Percentiles rank a stretch among this genome's conserved stretches.
Conservation (phyloP, 2,329 filamentous ascomycete genomes). For the Ceratocystis alfenasii region DNA sequence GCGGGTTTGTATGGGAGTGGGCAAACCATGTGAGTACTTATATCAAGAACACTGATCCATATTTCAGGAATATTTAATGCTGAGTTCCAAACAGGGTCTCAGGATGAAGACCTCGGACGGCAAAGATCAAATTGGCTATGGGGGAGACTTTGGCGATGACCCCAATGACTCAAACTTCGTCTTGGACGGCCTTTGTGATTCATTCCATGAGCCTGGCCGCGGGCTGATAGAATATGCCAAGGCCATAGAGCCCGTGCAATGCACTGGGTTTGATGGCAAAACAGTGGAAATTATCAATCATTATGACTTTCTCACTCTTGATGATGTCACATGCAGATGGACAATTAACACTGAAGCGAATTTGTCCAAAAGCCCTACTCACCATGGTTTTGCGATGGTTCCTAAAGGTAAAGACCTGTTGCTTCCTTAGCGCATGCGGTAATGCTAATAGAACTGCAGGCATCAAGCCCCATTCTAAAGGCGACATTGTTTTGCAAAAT, state of each 20-base stretch:
- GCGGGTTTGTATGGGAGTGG: conserved; percentile 57
- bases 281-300: conserved; percentile 39
- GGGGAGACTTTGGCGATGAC: conserved; percentile 49
- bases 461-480: conserved; percentile 35
- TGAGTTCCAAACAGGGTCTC: conserved; percentile 30
- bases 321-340: conserved; percentile 36
- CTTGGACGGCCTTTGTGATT: conserved; percentile 42
- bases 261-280: conserved; percentile 34
- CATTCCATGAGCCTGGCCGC: conserved; percentile 40
- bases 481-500: conserved; percentile 27
- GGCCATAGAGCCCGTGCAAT: conserved; percentile 47
- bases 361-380: not conserved
- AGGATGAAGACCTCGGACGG: conserved; percentile 34
- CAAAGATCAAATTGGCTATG: conserved; percentile 43
- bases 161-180: conserved; percentile 50
- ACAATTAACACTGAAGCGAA: not conserved
- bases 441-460: conserved; percentile 25
- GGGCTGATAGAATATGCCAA: conserved; percentile 46
- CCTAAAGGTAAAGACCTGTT: not conserved
- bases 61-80: not conserved
- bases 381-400: not conserved
- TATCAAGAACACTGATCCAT: not conserved
- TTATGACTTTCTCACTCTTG: conserved; percentile 43
- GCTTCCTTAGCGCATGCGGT: not conserved
- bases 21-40: conserved; percentile 39